Evolutionary conservation across 805 yeast species (phyloP).

Genomic region (Lipomyces sp.): DNA sequence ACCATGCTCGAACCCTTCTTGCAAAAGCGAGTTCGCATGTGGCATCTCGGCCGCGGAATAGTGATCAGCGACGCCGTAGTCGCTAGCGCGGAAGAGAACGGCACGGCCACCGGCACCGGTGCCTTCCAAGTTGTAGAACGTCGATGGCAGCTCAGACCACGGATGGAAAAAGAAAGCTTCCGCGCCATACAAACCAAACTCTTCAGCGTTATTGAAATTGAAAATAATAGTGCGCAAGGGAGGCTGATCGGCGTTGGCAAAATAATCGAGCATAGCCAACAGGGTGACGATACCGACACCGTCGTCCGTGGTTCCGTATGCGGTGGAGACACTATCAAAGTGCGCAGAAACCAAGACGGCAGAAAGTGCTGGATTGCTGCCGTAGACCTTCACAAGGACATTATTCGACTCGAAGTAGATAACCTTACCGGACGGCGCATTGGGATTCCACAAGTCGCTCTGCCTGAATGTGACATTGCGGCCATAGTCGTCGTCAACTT

Average conservation of each 20-base stretch:
- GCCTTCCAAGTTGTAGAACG: conserved; percentile 83
- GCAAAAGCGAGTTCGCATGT: conserved; percentile 75
- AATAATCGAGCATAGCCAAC: conserved; percentile 62
- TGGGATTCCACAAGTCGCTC: conserved; percentile 39
- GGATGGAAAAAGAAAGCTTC: conserved; percentile 68
- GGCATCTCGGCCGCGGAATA: conserved; percentile 54
- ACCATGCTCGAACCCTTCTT: conserved; percentile 76
- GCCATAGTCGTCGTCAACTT: conserved; percentile 44
- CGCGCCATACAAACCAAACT: conserved; percentile 85
- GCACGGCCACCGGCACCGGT: conserved; percentile 92
- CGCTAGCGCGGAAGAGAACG: conserved; percentile 64
- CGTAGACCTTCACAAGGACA: conserved; percentile 70
- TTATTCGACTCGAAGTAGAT: conserved; percentile 82
- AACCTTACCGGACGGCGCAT: conserved; percentile 46
- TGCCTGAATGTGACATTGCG: conserved; percentile 50
- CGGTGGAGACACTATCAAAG: conserved; percentile 70
- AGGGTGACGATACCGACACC: conserved; percentile 84
- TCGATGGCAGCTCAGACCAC: conserved; percentile 60
- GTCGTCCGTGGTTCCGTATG: conserved; percentile 87
- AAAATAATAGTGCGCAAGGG: conserved; percentile 74
- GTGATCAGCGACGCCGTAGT: conserved; percentile 57
- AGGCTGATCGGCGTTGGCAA: conserved; percentile 32
- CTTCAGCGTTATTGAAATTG: conserved; percentile 88
- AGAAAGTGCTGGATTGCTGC: conserved; percentile 54
- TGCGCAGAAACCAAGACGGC: conserved; percentile 81